Base-by-base conservation (phyloP, 176 grass and related monocot genomes). In the Saccharum spontaneum region DNA sequence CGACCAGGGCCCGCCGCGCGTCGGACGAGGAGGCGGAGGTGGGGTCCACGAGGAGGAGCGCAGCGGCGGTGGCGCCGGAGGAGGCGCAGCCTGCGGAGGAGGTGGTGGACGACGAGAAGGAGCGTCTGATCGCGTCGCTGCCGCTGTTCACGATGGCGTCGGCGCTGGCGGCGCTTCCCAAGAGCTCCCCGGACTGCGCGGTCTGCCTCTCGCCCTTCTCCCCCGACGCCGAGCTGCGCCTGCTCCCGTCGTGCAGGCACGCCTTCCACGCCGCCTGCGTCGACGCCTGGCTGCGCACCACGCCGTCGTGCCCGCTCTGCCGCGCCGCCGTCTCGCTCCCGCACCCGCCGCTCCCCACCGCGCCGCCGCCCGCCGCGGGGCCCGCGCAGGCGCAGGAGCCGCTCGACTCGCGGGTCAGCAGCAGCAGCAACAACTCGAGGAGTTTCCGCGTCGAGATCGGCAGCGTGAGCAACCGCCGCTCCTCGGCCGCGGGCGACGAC, bases 371-470 rank as follows among this genome's bases (percentile, higher is more conserved):
- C 22, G 45, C 37, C 45, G 45, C 3, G 38, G 38, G 24, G 23
- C 52, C 16, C 38, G 48, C 81, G 48, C 4, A 18, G 14, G 46
- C 12, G 5, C 50, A 86, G 88, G 16, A 4, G 65, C 64, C 39
- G 71, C 1, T 79, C 87, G 46, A 16, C 46, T 49, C 46, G 46
- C 13, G 49, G 75, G 1, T 4, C 72, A 49, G 46, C 46, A 49
- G 46, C 46, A 46, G 12, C 43, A 44, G 11, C 38, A 39, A 39
- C 45, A 49, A 16, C 46, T 46, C 44, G 44, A 49, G 46, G 3
- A 92, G 95, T 66, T 97, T 95, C 87, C 89, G 84, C 33, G 72
- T 98, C 6, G 89, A 98, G 93, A 95, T 98, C 39, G 96, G 96
- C n/a, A 93, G 80, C 75, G 70, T 98, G 0, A 97, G 95, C 84